phyloP scores from a whole-genome alignment of 495 filamentous ascomycete genomes.

The Neurospora tetraspora region DNA sequence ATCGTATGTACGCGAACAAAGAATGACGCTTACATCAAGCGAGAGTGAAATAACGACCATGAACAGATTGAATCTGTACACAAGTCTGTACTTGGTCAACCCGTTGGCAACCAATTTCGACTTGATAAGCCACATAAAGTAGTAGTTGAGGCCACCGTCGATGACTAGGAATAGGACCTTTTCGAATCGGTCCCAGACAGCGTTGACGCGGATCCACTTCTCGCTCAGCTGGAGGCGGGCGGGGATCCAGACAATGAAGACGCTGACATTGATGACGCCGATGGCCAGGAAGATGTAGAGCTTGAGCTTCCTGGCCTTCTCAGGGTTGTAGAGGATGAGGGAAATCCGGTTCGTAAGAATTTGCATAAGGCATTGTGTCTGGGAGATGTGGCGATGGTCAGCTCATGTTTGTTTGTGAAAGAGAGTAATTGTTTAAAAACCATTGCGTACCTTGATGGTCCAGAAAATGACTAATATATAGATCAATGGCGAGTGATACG shows the following conservation, averaged over 20 bases:
- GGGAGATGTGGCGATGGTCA: not conserved
- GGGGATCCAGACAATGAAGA: constrained; percentile 43
- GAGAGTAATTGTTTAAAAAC: not conserved
- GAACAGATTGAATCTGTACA: constrained; percentile 41
- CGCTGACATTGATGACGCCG: constrained; percentile 36
- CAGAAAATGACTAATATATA: constrained; percentile 17
- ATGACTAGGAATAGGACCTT: constrained; percentile 40
- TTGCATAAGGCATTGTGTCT: constrained; percentile 36
- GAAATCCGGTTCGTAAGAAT: constrained; percentile 41
- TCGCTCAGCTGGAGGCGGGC: constrained; percentile 28
- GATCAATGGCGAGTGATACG: not conserved
- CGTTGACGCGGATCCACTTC: constrained; percentile 26
- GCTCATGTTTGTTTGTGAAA: not conserved
- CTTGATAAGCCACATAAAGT: constrained; percentile 39
- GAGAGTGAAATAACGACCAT: constrained; percentile 39
- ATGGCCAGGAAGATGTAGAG: constrained; percentile 28
- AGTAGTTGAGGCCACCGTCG: constrained; percentile 36
- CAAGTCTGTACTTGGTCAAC: constrained; percentile 36
- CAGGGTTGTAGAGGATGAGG: constrained; percentile 29
- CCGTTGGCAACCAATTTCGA: constrained; percentile 36
- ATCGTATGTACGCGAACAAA: not conserved
- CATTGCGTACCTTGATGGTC: constrained; percentile 14
- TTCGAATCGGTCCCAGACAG: constrained; percentile 39
- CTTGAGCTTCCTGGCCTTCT: constrained; percentile 20
- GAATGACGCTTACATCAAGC: constrained; percentile 31